phyloP scores from a whole-genome alignment of 305 asterid genomes.

The Fraxinus ornus region DNA sequence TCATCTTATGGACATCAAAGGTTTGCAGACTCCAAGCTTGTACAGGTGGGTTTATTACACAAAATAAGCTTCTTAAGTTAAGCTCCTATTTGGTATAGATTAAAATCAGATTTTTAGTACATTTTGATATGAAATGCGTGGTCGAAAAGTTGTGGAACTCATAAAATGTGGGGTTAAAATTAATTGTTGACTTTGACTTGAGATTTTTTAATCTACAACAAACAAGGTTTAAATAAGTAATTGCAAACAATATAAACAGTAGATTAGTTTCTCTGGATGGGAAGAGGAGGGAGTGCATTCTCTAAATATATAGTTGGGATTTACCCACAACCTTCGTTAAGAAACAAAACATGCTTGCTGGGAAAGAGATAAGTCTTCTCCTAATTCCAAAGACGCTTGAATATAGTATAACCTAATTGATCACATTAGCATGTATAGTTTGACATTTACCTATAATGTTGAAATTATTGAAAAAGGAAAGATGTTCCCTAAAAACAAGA shows the following conservation, averaged over 20 bases:
- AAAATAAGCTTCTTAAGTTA: neutral
- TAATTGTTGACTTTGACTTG: neutral
- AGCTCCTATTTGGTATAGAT: neutral
- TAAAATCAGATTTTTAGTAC: neutral
- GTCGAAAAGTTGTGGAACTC: neutral
- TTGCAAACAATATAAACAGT: neutral
- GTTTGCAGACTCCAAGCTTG: neutral
- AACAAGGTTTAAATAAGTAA: neutral
- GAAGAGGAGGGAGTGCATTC: neutral
- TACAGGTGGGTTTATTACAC: neutral
- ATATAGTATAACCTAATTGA: neutral
- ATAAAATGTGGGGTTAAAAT: neutral
- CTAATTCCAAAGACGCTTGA: neutral
- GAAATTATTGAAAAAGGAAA: neutral
- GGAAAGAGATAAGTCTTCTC: neutral
- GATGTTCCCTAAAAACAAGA: neutral
- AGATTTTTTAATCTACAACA: neutral
- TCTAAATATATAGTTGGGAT: neutral
- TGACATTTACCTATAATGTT: neutral
- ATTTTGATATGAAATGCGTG: neutral
- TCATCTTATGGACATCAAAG: neutral
- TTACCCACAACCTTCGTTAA: neutral
- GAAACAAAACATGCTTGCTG: neutral
- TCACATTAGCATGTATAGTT: neutral
- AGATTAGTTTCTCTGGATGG: neutral